Percentiles rank a stretch among this genome's conserved stretches.
phyloP scores from a whole-genome alignment of 2,329 filamentous ascomycete species.

The Penicillium sp. region DNA sequence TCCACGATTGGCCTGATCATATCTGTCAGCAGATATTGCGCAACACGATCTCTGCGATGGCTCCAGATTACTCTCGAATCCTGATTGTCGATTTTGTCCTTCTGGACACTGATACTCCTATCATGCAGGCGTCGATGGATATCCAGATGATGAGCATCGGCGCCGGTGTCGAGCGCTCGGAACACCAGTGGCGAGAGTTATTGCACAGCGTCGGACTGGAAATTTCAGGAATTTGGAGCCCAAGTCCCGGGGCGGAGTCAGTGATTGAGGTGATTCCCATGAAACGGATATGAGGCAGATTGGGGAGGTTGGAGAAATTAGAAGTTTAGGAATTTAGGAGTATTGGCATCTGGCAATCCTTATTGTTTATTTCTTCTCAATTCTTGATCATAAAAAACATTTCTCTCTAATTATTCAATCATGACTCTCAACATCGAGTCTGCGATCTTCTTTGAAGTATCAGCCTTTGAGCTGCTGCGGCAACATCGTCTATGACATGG shows the following conservation, averaged over 20 bases:
- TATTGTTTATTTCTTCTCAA: no score
- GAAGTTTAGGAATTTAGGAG: neutral
- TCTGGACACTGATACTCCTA: constrained; percentile 27
- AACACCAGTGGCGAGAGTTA: constrained; percentile 32
- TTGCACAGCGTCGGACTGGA: constrained; percentile 29
- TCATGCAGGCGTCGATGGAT: constrained; percentile 33
- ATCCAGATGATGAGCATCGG: constrained; percentile 42
- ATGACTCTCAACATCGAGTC: no score
- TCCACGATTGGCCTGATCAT: constrained; percentile 40
- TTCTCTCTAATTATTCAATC: no score
- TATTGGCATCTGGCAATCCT: neutral
- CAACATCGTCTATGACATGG: constrained; percentile 15
- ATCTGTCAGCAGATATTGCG: constrained; percentile 32
- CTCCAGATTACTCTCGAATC: constrained; percentile 29
- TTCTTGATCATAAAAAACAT: no score
- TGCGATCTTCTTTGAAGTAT: neutral
- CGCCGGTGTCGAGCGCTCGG: constrained; percentile 34
- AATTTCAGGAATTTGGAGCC: constrained; percentile 28
- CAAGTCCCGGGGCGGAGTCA: constrained; percentile 28
- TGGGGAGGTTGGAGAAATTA: neutral
- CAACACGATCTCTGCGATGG: constrained; percentile 34
- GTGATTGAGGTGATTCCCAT: constrained; percentile 31
- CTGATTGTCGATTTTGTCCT: constrained; percentile 39
- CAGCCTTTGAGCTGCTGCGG: neutral
- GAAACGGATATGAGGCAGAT: neutral